Evolutionary conservation across 345 rosid species (phyloP).

Genomic region (Pistacia atlantica): DNA sequence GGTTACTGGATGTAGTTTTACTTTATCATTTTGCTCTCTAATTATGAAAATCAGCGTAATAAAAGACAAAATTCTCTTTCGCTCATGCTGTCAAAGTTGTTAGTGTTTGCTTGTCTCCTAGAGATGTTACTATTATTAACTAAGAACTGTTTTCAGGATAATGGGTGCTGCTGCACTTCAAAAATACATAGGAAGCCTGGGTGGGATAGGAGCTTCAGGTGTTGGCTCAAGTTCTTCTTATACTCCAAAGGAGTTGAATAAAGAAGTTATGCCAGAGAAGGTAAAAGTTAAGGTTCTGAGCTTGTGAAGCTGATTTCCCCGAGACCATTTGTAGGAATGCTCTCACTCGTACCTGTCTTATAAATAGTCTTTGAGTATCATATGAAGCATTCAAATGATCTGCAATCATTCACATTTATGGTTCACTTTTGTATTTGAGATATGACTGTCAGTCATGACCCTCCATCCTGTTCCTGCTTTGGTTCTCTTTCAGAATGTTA

Average conservation of each 20-base stretch:
- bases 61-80: not conserved
- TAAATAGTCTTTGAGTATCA: not conserved
- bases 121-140: slow-evolving; percentile 23
- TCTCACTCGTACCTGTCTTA: slow-evolving; percentile 3
- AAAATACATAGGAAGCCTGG: slow-evolving; percentile 88
- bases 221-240: slow-evolving; percentile 97
- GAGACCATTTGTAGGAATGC: slow-evolving; percentile 3
- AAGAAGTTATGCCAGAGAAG: slow-evolving; percentile 96
- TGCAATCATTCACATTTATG: slow-evolving; percentile 11
- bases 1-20: not conserved
- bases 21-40: slow-evolving; percentile 6
- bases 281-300: slow-evolving; percentile 34
- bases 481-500: slow-evolving; percentile 73
- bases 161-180: slow-evolving; percentile 98
- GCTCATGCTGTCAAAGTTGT: slow-evolving; percentile 13
- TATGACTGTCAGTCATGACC: not conserved
- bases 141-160: slow-evolving; percentile 54
- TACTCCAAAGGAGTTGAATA: slow-evolving; percentile 83
- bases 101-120: slow-evolving; percentile 16
- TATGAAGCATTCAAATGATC: not conserved
- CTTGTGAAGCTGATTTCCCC: slow-evolving; percentile 6
- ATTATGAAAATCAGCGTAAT: not conserved
- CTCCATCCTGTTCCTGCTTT: slow-evolving; percentile 21
- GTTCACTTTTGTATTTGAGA: slow-evolving; percentile 9
- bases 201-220: slow-evolving; percentile 97